phyloP scores from a whole-genome alignment of 2,329 filamentous ascomycete species.

The Teratosphaeria zuluensis region DNA sequence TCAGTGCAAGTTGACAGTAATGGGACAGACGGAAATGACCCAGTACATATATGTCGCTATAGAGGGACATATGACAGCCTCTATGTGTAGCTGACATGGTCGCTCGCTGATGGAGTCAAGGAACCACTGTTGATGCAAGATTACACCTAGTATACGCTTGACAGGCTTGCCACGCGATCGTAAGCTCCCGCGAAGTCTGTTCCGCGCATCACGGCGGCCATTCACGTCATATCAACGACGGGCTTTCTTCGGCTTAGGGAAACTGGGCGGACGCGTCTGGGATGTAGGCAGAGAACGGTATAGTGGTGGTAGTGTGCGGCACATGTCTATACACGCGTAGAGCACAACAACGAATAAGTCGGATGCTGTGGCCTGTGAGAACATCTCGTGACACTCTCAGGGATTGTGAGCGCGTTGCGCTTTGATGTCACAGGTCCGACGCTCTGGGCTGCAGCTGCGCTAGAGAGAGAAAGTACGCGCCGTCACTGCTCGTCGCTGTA shows the following conservation, averaged over 20 bases:
- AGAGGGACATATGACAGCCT: not conserved
- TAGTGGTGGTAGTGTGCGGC: not conserved
- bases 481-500: not conserved
- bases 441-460: not conserved
- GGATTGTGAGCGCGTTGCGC: not conserved
- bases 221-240: not conserved
- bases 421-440: not conserved
- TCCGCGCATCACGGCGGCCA: not conserved
- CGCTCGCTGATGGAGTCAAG: not conserved
- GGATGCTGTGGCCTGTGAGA: not conserved
- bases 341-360: not conserved
- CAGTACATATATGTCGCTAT: not conserved
- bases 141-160: not conserved
- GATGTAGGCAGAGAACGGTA: not conserved
- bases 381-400: not conserved
- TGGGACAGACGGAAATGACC: no score
- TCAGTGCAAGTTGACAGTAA: no score
- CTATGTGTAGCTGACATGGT: no score
- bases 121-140: not conserved
- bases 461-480: not conserved
- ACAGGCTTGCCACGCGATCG: not conserved
- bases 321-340: not conserved
- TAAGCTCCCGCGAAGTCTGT: not conserved
- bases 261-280: not conserved
- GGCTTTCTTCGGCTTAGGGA: not conserved